Evolutionary conservation across 1,284 basidiomycete genomes (phyloP).

Genomic region (Leccinum solheimii): DNA sequence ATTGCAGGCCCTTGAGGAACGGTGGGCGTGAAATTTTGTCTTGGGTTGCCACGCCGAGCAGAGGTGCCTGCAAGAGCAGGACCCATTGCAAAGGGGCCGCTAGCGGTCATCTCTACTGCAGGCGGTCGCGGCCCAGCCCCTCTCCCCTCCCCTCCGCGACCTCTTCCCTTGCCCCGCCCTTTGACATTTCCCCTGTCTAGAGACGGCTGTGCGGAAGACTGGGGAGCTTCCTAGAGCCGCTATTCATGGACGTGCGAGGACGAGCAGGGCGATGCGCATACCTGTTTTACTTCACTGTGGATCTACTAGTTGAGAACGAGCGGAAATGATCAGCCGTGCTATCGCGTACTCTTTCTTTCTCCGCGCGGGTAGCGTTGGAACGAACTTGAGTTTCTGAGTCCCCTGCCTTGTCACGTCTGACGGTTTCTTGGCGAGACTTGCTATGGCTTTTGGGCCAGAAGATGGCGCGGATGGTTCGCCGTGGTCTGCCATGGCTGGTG

Average conservation of each 20-base stretch:
- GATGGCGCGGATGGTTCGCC: slow-evolving; percentile 16
- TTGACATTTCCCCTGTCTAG: slow-evolving; percentile 44
- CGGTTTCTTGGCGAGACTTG: slow-evolving; percentile 70
- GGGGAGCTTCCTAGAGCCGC: slow-evolving; percentile 48
- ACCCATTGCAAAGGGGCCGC: slow-evolving; percentile 83
- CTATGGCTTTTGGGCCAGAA: slow-evolving; percentile 56
- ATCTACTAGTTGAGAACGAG: slow-evolving; percentile 20
- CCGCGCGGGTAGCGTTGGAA: slow-evolving; percentile 68
- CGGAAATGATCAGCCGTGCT: not conserved
- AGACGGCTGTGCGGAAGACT: slow-evolving; percentile 30
- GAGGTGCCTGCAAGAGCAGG: slow-evolving; percentile 64
- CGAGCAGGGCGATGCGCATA: slow-evolving; percentile 22
- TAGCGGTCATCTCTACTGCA: slow-evolving; percentile 72
- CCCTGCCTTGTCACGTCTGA: slow-evolving; percentile 70
- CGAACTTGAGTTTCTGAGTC: slow-evolving; percentile 74
- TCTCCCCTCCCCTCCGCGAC: slow-evolving; percentile 46
- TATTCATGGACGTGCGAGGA: not conserved
- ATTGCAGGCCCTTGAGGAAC: slow-evolving; percentile 39
- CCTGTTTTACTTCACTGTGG: slow-evolving; percentile 45
- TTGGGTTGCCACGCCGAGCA: slow-evolving; percentile 50
- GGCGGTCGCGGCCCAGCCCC: slow-evolving; percentile 51
- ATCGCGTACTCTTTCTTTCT: slow-evolving; percentile 74
- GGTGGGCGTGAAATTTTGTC: slow-evolving; percentile 53
- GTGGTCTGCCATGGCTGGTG: slow-evolving; percentile 23
- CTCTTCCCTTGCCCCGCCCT: slow-evolving; percentile 52